Conservation (phyloP, 139 green algal species). For the Coelastrella sp. region DNA sequence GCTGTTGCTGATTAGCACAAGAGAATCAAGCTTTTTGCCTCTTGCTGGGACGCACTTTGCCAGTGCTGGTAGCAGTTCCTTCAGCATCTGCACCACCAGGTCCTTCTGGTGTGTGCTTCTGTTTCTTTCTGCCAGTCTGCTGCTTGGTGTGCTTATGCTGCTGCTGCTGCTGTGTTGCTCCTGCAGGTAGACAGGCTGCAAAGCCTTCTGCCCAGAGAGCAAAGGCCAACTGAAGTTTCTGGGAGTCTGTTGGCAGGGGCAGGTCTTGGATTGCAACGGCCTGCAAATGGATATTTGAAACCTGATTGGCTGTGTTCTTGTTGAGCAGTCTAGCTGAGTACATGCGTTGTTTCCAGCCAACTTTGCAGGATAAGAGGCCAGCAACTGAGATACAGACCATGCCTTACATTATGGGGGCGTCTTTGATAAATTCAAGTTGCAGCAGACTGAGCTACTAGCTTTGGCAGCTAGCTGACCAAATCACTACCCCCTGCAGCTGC, state of each 20-base stretch:
- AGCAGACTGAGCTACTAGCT: no score
- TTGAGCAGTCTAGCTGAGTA: not conserved
- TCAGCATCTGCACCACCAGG: not conserved
- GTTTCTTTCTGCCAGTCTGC: not conserved
- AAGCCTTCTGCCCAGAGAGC: slow-evolving; percentile 49
- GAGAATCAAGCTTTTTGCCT: not conserved
- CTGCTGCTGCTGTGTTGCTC: not conserved
- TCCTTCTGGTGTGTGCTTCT: not conserved
- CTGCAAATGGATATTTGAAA: not conserved
- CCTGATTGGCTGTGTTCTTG: not conserved
- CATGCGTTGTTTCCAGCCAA: not conserved
- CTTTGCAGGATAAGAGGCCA: not conserved
- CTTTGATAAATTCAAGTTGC: no score
- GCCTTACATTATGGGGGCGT: no score
- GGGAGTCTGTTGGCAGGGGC: slow-evolving; percentile 20
- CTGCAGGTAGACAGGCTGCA: not conserved
- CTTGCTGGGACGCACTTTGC: not conserved
- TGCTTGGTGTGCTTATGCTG: slow-evolving; percentile 12
- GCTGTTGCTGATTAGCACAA: no score
- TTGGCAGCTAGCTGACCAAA: no score
- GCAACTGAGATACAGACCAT: no score
- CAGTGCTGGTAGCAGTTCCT: not conserved
- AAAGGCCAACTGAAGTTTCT: slow-evolving; percentile 45
- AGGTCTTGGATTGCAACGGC: slow-evolving; percentile 38
- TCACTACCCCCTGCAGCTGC: no score